Base-by-base conservation (phyloP, 2,329 filamentous ascomycete species). In the Pseudocercospora vitis region DNA sequence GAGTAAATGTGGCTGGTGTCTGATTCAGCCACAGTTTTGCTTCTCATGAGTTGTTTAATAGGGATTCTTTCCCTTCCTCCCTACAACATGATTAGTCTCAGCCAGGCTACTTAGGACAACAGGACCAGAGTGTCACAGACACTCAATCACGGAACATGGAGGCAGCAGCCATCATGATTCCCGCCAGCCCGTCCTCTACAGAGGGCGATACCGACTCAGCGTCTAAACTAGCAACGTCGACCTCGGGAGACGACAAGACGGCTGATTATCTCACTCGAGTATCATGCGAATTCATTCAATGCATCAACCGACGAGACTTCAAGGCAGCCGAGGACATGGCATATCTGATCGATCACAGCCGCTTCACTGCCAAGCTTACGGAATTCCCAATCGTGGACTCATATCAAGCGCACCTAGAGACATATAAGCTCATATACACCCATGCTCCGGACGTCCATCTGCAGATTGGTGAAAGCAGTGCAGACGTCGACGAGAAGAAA, bases 221-320 rank as follows among this genome's bases (percentile, higher is more conserved):
- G 16, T 19, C 14, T 18, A 37, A 9, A 32, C 46, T 31, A 29
- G 26, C 26, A 29, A 6, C 35, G 28, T 23, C 37, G 23, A 48
- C 44, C 16, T 31, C 45, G 3, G 23, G 23, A 11, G 40, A 37
- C n/a, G 52, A 50, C 16, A 37, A 24, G 7, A 50, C 47, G 4
- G 32, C 47, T 4, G 19, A 55, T 8, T 50, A 50, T 18, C 47
- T 50, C 24, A 44, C 47, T 44, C 46, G 47, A 46, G 29, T 40
- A 8, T 50, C 52, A 16, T 47, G 24, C 24, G 46, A 49, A 19
- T 53, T 53, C n/a, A 49, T 56, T 26, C 37, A 56, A n/a, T 19
- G 48, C 33, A 49, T 56, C n/a, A 53, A 56, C n/a, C 35, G 39
- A 3, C 53, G 53, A 26, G 48, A 56, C 53, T 53, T 42, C 31